Base-by-base conservation (phyloP, 2,329 filamentous ascomycete genomes). In the Tolypocladium amazonense region DNA sequence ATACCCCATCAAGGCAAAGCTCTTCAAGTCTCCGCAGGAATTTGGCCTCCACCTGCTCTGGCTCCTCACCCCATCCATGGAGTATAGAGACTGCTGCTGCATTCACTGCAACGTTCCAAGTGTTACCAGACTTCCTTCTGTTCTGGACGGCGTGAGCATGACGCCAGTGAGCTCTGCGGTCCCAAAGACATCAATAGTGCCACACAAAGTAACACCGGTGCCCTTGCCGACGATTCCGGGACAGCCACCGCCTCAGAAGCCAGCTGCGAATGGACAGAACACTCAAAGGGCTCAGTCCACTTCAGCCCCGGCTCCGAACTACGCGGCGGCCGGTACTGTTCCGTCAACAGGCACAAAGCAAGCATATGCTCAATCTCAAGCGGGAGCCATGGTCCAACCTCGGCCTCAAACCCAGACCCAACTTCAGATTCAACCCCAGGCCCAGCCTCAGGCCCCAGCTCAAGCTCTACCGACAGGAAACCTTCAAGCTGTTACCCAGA, bases 11-110 rank as follows among this genome's bases (percentile, higher is more conserved):
- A 79, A 79, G 62, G 66, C 72, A 39, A 80, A 78, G 66, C 70
- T 79, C 6, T 82, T 77, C 66, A 80, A 79, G 66, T 79, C 77
- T 52, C 79, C 80, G 0, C 78, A 81, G 60, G 80, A 83, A 62
- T 81, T 83, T 61, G 78, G 76, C 5, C 70, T 80, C 11, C 80
- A 83, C 62, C 63, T 81, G 30, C 71, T 83, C 56, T 83, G 80
- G 79, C 75, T 83, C 2, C 69, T 79, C 9, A 79, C 79, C 37
- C 66, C 70, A 20, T 81, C 79, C 18, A 72, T 69, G 61, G 76
- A 80, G 64, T 77, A 79, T 55, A 72, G 66, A 53, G 77, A 81
- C 62, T 83, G 80, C 66, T 79, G 77, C 57, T 83, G 80, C 62
- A 73, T 78, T 15, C 75, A 80, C 56, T 82, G 80, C 68, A 78